These are phyloP conservation scores for Zychaea mexicana DNA, from an alignment of 371 early-diverging fungal species.

Conservation along the genomic window DNA sequence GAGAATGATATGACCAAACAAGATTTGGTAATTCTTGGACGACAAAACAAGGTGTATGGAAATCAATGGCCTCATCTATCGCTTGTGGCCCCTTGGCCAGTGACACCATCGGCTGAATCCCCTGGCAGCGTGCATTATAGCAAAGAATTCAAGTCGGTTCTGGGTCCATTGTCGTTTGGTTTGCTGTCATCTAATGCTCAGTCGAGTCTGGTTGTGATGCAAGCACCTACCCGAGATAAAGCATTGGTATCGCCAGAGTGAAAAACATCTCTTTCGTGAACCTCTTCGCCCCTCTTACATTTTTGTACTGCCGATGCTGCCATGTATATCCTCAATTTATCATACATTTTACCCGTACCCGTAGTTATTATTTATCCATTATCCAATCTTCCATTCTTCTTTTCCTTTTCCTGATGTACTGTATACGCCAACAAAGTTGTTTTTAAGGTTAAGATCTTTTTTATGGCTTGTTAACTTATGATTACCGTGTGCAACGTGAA, in stretches of 20 bases:
- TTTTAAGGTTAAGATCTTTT: too few relatives aligned
- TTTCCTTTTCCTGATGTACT: too few relatives aligned
- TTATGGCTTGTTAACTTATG: too few relatives aligned
- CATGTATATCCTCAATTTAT: too few relatives aligned
- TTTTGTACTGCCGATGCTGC: too few relatives aligned
- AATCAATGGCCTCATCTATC: not conserved
- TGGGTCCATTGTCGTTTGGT: conserved; percentile 12
- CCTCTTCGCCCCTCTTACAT: too few relatives aligned
- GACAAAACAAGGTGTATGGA: conserved; percentile 4
- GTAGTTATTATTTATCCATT: too few relatives aligned
- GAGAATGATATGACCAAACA: conserved; percentile 7
- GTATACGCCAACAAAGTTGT: too few relatives aligned
- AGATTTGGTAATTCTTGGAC: conserved; percentile 16
- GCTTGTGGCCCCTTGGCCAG: not conserved
- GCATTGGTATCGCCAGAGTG: not conserved
- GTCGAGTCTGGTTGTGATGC: conserved; percentile 18
- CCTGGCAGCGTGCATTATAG: conserved; percentile 5
- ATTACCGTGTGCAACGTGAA: too few relatives aligned
- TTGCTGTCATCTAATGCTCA: conserved; percentile 9
- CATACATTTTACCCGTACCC: too few relatives aligned
- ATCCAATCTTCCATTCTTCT: too few relatives aligned
- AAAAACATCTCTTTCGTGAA: too few relatives aligned
- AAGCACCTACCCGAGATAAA: conserved; percentile 6
- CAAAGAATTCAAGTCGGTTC: conserved; percentile 12
- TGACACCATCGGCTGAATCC: not conserved